Percentiles rank a stretch among this genome's conserved stretches.
These are phyloP conservation scores for Raffaelea albimanens DNA, from an alignment of 2,329 filamentous ascomycete species.

Conservation along the genomic window DNA sequence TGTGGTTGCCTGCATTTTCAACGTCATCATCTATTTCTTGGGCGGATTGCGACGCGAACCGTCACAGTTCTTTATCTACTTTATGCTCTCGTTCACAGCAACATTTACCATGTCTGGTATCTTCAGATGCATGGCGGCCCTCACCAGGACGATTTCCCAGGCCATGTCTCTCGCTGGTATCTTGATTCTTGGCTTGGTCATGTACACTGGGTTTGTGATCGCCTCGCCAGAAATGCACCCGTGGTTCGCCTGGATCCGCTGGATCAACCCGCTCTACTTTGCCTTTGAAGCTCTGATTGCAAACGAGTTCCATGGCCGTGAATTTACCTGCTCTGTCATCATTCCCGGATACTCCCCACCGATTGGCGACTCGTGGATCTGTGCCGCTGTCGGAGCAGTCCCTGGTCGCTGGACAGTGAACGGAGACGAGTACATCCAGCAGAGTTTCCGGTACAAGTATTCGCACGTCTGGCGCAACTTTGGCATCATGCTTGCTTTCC, in stretches of 20 bases:
- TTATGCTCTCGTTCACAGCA: slow-evolving; percentile 64
- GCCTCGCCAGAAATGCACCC: slow-evolving; percentile 57
- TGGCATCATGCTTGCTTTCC: slow-evolving; percentile 44
- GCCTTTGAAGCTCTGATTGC: slow-evolving; percentile 71
- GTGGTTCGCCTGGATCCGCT: slow-evolving; percentile 78
- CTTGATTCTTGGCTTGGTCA: slow-evolving; percentile 56
- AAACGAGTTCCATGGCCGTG: slow-evolving; percentile 66
- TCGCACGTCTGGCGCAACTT: slow-evolving; percentile 57
- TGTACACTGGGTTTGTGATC: slow-evolving; percentile 62
- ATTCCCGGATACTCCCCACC: slow-evolving; percentile 28
- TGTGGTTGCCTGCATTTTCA: slow-evolving; percentile 64
- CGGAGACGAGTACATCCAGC: slow-evolving; percentile 47
- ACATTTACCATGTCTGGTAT: slow-evolving; percentile 77
- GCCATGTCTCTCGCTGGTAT: slow-evolving; percentile 51
- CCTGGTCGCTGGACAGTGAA: slow-evolving; percentile 41
- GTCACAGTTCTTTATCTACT: slow-evolving; percentile 76
- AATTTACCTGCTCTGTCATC: slow-evolving; percentile 42
- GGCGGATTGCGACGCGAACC: slow-evolving; percentile 66
- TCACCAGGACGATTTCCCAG: slow-evolving; percentile 59
- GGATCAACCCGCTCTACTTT: slow-evolving; percentile 69
- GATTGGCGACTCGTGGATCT: slow-evolving; percentile 35
- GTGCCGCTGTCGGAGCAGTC: slow-evolving; percentile 47
- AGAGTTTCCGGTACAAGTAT: slow-evolving; percentile 50
- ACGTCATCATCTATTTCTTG: slow-evolving; percentile 78
- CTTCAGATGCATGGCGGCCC: slow-evolving; percentile 69